Conservation (phyloP, 768 basidiomycete genomes). For the Russula emetica region DNA sequence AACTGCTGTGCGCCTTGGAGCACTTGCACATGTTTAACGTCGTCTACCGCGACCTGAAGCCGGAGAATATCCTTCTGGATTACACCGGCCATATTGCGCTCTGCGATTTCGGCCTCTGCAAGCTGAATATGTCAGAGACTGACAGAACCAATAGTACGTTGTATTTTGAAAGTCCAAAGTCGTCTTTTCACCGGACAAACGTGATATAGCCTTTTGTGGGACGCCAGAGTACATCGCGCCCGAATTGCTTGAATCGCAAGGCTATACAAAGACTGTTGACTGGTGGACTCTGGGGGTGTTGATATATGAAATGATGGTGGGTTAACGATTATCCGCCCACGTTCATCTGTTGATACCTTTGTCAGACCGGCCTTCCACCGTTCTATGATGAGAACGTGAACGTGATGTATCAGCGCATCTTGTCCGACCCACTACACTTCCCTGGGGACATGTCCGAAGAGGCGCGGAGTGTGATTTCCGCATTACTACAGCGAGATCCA, state of each 20-base stretch:
- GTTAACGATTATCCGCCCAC: conserved; percentile 23
- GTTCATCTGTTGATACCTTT: conserved; percentile 20
- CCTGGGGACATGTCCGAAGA: conserved; percentile 83
- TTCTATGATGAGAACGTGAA: conserved; percentile 99
- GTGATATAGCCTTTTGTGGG: conserved; percentile 66
- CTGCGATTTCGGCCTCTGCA: conserved; percentile 97
- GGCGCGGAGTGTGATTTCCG: conserved; percentile 84
- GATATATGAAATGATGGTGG: conserved; percentile 93
- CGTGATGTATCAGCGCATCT: conserved; percentile 94
- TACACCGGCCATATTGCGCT: conserved; percentile 97
- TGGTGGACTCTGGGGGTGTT: conserved; percentile 99
- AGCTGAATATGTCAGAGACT: conserved; percentile 94
- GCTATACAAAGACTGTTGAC: conserved; percentile 97
- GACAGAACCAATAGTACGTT: conserved; percentile 92
- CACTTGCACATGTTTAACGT: conserved; percentile 98
- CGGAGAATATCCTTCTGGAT: conserved; percentile 96
- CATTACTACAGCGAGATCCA: conserved; percentile 86
- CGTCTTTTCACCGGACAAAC: conserved; percentile 14
- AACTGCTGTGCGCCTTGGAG: conserved; percentile 90
- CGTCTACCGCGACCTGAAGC: conserved; percentile 96
- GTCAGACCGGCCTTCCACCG: conserved; percentile 88
- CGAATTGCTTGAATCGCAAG: conserved; percentile 91
- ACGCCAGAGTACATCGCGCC: conserved; percentile 99
- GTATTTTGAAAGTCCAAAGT: neutral
- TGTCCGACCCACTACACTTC: conserved; percentile 90